Base-by-base conservation (phyloP, 164 flowering plant genomes). In the Macadamia integrifolia region DNA sequence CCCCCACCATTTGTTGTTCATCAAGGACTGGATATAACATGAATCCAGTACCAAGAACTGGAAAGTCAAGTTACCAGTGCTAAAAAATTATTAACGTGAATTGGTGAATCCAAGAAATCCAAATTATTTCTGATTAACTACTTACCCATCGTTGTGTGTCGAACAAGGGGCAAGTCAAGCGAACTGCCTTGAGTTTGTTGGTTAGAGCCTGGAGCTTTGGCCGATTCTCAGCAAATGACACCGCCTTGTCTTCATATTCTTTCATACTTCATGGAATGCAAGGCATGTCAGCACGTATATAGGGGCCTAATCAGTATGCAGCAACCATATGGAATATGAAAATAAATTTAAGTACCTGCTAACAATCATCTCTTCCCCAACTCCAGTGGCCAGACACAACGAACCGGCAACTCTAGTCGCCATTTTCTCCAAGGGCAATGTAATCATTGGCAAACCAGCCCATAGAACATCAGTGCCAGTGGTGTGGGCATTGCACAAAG, bases 361-460 rank as follows among this genome's bases (percentile, higher is more conserved):
- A 30, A 87, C 99, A 78, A 95, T 87, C 99, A 95, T 95, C 79
- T 92, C 98, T 57, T 95, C 90, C 48, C 99, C 99, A 44, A 90
- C 67, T 55, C 97, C 99, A 67, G 98, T 90, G 13, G 99, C 97
- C 52, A 88, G 79, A 76, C 98, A 92, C 6, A 92, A 81, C 30
- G 99, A 95, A 61, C 98, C 98, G 65, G 99, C 99, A 64, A 95
- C 99, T 72, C 99, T 85, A 40, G 97, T 95, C 3, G 98, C 99
- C 99, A 95, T 95, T 77, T 95, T 95, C 82, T 95, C 94, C 29
- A 92, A 86, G 6, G 99, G 99, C 66, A 90, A 81, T 1, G 99
- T 94, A 71, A 94, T 77, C 91, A 94, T 92, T 3, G 99, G 99
- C 59, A 92, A 74, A 67, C 99, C 99, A 65, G 99, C 99, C 99